Evolutionary conservation across 805 yeast species (phyloP), one percentile per base, ranked within the genome.

Genomic region (Cyberlindnera euphorbiae): DNA sequence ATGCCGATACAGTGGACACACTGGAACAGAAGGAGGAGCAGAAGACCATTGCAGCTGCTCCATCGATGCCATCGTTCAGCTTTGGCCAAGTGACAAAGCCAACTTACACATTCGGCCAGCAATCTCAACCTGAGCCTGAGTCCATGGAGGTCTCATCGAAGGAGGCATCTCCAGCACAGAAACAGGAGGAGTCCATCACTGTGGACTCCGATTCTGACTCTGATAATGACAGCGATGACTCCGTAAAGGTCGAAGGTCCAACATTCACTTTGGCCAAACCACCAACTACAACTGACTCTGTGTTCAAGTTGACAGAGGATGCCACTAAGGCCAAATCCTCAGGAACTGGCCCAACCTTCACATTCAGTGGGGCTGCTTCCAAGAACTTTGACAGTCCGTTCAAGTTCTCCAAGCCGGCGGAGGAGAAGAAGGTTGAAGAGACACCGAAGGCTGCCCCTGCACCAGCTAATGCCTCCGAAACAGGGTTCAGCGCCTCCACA

Each of bases 191-290:
- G 17, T 39, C 47, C 13, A 33, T 49, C 30, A 52, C 47, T 11
- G 49, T 36, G 10, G 53, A 47, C 18, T 63, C 71, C 3, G 77
- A 71, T 18, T 63, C 71, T 4, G 77, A 71, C 35, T 31, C 37
- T 7, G 42, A 39, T 16, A 19, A 32, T 13, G 79, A 74, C 30
- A 67, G 75, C 1, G 84, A 77, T 23, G 77, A 77, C 15, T 83
- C 77, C 25, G 59, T 79, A 17, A 80, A 78, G 53, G 71, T 82
- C 19, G 75, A 83, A 56, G 94, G 94, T 1, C 94, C 95, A 15
- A 59, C 67, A 11, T 85, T 85, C 55, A 69, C 67, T 8, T 44
- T 74, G 21, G 56, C 53, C 12, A 50, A 63, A 19, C 66, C 70
- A 19, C 79, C 79, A 36, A 68, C 68, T 4, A 65, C 74, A 3